A percentile compares a stretch with the other conserved stretches of the same genome.
Conservation (phyloP, 371 early-diverging fungal species). For the Saksenaea oblongispora region DNA sequence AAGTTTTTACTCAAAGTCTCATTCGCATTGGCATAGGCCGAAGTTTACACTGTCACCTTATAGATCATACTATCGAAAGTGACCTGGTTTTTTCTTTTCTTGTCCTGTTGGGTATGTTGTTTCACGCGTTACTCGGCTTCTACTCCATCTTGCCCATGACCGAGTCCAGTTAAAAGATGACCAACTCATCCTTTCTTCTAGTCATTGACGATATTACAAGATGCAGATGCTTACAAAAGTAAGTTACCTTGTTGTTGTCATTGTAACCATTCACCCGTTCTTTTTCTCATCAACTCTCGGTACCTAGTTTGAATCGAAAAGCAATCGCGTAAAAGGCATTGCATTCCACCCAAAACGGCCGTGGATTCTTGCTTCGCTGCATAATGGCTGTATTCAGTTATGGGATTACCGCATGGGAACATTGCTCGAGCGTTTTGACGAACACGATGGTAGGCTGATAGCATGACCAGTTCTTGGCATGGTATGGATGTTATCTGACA, state of each 20-base stretch:
- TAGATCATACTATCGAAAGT: conserved; percentile 1
- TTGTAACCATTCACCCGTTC: not conserved
- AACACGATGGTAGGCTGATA: conserved; percentile 88
- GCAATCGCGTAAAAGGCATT: conserved; percentile 96
- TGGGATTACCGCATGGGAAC: conserved; percentile 99
- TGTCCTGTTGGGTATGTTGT: not conserved
- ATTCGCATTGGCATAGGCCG: not conserved
- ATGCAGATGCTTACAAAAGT: conserved; percentile 91
- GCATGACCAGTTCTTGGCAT: not conserved
- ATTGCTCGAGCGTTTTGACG: conserved; percentile 94
- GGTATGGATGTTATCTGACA: not conserved
- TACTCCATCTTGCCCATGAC: not conserved
- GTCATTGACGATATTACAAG: conserved; percentile 24
- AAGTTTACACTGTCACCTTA: not conserved
- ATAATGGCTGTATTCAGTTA: conserved; percentile 97
- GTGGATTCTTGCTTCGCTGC: conserved; percentile 96
- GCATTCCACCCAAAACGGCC: conserved; percentile 98
- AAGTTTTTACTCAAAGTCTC: not conserved
- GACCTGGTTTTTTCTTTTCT: not conserved
- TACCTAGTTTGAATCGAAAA: conserved; percentile 94
- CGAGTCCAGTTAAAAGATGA: not conserved
- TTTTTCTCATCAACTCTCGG: conserved; percentile 1
- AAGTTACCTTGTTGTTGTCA: conserved; percentile 8
- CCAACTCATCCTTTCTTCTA: not conserved
- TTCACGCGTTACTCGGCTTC: not conserved